Evolutionary conservation across 805 yeast genomes (phyloP), one percentile per base, ranked within the genome.

Genomic region (Kurtzmaniella fragi): DNA sequence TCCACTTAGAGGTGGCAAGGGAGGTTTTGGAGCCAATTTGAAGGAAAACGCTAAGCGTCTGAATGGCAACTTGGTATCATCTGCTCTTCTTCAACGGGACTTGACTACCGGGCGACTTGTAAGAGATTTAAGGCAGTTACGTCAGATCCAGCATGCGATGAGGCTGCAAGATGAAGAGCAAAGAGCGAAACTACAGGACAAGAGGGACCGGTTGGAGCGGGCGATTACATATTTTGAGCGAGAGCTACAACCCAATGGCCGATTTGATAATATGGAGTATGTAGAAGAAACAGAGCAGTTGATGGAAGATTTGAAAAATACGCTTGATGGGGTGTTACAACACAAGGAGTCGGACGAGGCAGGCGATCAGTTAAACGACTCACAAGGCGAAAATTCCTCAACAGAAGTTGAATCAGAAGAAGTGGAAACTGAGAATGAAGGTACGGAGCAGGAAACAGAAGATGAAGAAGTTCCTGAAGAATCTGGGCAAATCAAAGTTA

Each of bases 21-120:
- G 44, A 27, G 44, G 44, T 5, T 41, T 41, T 34, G 44, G 44
- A 17, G 39, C 38, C 23, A 41, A 41, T 20, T 17, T 41, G 15
- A 12, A 37, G 27, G 29, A 29, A 13, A 23, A 11, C 5, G 30
- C 14, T 28, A 13, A 13, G 5, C 5, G 9, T 11, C 14, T 13
- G 14, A 28, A 10, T 12, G 30, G 30, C 9, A 28, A 28, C 5
- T 5, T 11, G 5, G 12, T 5, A 4, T 11, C 14, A 13, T 28
- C 30, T 28, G 14, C 14, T 13, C 14, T 5, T 28, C 14, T 28
- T 12, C 30, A 28, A 28, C n/a, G 31, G 10, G 44, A 41, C 30
- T 25, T 30, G 31, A 34, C 31, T 11, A 41, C 44, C 1, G 44
- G 41, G 2, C 36, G 23, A 9, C 38, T 13, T 23, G 31, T 37